A percentile compares a stretch with the other conserved stretches of the same genome.
Conservation (phyloP, 2,329 filamentous ascomycete genomes). For the Colletotrichum eleusines region DNA sequence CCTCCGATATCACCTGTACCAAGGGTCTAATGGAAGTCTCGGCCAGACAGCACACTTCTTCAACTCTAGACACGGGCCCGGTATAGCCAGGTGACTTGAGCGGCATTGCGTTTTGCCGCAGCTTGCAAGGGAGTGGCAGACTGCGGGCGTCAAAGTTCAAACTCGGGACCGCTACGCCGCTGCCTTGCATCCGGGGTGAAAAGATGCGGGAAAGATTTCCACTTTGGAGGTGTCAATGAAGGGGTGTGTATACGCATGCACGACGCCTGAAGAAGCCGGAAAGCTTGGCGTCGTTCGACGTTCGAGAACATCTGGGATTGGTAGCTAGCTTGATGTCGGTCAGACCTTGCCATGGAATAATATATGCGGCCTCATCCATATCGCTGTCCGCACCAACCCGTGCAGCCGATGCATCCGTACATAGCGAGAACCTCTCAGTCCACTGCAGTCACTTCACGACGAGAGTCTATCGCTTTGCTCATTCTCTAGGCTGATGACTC, state of each 20-base stretch:
- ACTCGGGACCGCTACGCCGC: constrained; percentile 8
- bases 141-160: not conserved
- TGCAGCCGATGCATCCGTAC: not conserved
- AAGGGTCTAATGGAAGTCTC: not conserved
- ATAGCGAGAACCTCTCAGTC: not conserved
- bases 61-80: not conserved
- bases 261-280: not conserved
- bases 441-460: not conserved
- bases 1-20: not conserved
- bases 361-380: not conserved
- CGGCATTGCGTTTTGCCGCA: constrained; percentile 10
- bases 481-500: not conserved
- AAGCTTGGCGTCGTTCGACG: not conserved
- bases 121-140: not conserved
- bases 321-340: constrained; percentile 6
- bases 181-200: not conserved
- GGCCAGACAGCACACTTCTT: not conserved
- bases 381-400: not conserved
- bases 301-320: not conserved
- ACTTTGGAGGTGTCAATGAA: not conserved
- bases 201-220: constrained; percentile 4
- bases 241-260: not conserved
- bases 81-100: not conserved
- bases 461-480: not conserved
- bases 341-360: constrained; percentile 5